These are phyloP conservation scores for Helminthosporium solani DNA, from an alignment of 2,329 filamentous ascomycete genomes.

Conservation along the genomic window DNA sequence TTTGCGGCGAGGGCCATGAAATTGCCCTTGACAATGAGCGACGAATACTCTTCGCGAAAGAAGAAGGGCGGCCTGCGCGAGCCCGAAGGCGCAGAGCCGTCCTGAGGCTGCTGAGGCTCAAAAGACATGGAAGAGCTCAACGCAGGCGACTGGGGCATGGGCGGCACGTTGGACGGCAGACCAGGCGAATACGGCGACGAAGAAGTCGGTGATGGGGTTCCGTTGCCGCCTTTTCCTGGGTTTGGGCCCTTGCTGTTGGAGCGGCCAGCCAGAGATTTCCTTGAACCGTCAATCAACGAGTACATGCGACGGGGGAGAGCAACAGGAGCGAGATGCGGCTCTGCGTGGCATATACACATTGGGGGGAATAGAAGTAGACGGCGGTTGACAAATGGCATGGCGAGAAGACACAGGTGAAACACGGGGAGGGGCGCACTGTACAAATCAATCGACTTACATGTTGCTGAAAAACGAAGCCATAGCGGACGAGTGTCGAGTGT, in stretches of 20 bases:
- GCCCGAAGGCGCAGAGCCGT: constrained; percentile 44
- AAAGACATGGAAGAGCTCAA: constrained; percentile 59
- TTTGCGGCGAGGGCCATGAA: constrained; percentile 94
- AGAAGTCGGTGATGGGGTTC: constrained; percentile 39
- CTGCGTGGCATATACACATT: background rate
- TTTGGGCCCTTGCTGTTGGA: constrained; percentile 46
- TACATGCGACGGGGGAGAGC: constrained; percentile 29
- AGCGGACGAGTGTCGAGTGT: background rate
- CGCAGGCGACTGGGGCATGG: constrained; percentile 39
- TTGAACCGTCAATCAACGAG: constrained; percentile 21
- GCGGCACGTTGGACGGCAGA: constrained; percentile 35
- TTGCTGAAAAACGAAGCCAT: constrained; percentile 47
- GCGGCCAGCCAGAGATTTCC: constrained; percentile 45
- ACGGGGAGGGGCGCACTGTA: constrained; percentile 23
- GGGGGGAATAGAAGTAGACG: too few species aligned
- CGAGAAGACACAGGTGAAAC: constrained; percentile 18
- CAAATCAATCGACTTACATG: constrained; percentile 37
- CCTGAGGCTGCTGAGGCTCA: constrained; percentile 57
- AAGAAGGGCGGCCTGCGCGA: constrained; percentile 71
- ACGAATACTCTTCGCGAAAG: constrained; percentile 73
- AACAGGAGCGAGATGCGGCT: constrained; percentile 14
- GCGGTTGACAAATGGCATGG: constrained; percentile 11
- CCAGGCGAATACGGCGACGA: constrained; percentile 30
- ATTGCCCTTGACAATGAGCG: constrained; percentile 93
- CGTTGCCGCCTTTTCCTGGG: constrained; percentile 37